phyloP scores from a whole-genome alignment of 805 yeast species.

The Spathaspora boniae region DNA sequence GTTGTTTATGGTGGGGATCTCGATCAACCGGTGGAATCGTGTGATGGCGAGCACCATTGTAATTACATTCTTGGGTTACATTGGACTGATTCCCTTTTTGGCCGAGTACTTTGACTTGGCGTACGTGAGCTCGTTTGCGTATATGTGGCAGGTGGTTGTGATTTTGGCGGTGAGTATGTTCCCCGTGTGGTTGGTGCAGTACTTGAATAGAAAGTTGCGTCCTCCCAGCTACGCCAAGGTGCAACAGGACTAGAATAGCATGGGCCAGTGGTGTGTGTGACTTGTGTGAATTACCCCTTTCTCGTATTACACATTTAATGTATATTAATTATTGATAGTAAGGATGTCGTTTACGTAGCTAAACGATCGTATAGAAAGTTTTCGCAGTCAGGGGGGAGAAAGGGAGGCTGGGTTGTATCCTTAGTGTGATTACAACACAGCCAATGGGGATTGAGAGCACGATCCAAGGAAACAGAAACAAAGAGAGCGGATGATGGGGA shows the following conservation, averaged over 20 bases:
- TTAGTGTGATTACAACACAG: no score
- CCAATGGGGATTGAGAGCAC: no score
- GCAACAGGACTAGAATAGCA: slow-evolving; percentile 59
- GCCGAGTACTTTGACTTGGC: slow-evolving; percentile 79
- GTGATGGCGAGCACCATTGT: slow-evolving; percentile 72
- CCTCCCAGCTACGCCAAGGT: slow-evolving; percentile 98
- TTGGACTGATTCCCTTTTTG: slow-evolving; percentile 78
- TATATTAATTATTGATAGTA: no score
- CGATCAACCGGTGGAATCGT: slow-evolving; percentile 87
- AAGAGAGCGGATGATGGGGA: no score
- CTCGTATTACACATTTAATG: no score
- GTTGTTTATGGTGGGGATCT: slow-evolving; percentile 88
- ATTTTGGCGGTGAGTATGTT: slow-evolving; percentile 68
- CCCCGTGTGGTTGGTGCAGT: slow-evolving; percentile 87
- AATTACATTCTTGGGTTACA: slow-evolving; percentile 61
- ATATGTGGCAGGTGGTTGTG: slow-evolving; percentile 65
- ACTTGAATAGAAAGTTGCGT: slow-evolving; percentile 67
- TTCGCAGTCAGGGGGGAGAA: no score
- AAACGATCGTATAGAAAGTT: no score
- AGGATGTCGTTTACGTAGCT: no score
- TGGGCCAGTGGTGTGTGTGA: no score
- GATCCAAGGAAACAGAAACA: no score
- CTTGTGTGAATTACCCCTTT: no score
- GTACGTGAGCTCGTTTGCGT: slow-evolving; percentile 55
- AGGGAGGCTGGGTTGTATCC: no score